Evolutionary conservation across 73 alveolate genomes (phyloP).

Genomic region (Paraurostyla sp.): DNA sequence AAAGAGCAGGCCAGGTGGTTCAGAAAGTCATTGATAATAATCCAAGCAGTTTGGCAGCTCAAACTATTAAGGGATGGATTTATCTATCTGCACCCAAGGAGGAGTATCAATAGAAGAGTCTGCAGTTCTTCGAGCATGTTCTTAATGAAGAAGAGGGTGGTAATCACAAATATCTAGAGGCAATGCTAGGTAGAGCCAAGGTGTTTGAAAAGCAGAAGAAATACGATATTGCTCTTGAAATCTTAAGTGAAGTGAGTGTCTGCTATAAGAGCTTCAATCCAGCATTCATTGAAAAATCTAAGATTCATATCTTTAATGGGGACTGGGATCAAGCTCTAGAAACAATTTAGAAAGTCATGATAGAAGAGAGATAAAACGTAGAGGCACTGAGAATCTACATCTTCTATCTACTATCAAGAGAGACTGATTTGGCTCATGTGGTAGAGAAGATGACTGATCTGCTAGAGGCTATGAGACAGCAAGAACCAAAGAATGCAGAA

Average conservation of each 20-base stretch:
- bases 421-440: slow-evolving; percentile 92
- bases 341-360: slow-evolving; percentile 79
- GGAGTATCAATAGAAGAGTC: slow-evolving; percentile 64
- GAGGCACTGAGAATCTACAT: slow-evolving; percentile 87
- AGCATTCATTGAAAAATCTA: slow-evolving; percentile 88
- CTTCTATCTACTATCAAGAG: slow-evolving; percentile 92
- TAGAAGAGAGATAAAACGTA: slow-evolving; percentile 80
- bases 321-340: slow-evolving; percentile 94
- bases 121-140: slow-evolving; percentile 72
- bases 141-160: slow-evolving; percentile 84
- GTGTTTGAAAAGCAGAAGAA: slow-evolving; percentile 84
- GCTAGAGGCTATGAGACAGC: slow-evolving; percentile 80
- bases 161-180: slow-evolving; percentile 81
- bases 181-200: slow-evolving; percentile 84
- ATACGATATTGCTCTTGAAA: slow-evolving; percentile 82
- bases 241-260: slow-evolving; percentile 84
- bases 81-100: slow-evolving; percentile 80
- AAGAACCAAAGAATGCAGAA: slow-evolving; percentile 93
- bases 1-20: slow-evolving; percentile 76
- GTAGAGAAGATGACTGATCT: slow-evolving; percentile 93
- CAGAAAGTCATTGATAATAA: slow-evolving; percentile 70
- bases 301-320: slow-evolving; percentile 85
- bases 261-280: slow-evolving; percentile 82
- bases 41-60: slow-evolving; percentile 65
- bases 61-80: slow-evolving; percentile 76